Evolutionary conservation across 1,139 yeast genomes (phyloP).

Genomic region (Taphrina sp.): DNA sequence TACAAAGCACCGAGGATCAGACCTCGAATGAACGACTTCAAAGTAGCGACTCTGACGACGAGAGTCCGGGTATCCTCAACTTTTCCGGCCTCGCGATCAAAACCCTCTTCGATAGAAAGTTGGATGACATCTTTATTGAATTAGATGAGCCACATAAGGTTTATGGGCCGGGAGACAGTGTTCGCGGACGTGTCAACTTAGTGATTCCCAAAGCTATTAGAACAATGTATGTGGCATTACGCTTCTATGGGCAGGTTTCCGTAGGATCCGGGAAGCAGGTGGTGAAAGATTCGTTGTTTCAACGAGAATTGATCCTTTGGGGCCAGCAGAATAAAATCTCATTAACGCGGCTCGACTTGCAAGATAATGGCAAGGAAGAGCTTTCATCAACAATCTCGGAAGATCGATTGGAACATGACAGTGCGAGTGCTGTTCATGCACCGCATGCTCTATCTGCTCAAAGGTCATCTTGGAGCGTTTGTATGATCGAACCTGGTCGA

Average conservation of each 20-base stretch:
- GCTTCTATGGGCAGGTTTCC: conserved; percentile 42
- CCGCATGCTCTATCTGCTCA: background rate
- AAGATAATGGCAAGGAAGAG: background rate
- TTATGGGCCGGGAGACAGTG: conserved; percentile 66
- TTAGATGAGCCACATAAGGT: conserved; percentile 71
- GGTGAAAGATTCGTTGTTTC: conserved; percentile 10
- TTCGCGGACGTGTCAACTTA: conserved; percentile 46
- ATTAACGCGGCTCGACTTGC: background rate
- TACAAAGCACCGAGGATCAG: too few relatives aligned
- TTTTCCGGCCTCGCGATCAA: background rate
- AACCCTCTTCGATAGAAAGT: conserved; percentile 2
- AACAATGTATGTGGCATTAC: conserved; percentile 40
- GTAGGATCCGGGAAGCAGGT: conserved; percentile 40
- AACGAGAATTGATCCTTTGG: conserved; percentile 2
- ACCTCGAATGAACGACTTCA: too few relatives aligned
- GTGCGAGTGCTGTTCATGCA: background rate
- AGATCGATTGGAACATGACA: background rate
- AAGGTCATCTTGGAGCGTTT: background rate
- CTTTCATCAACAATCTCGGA: too few relatives aligned
- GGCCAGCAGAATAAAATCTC: background rate
- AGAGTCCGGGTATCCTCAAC: background rate
- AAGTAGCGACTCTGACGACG: background rate
- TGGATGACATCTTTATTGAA: conserved; percentile 62
- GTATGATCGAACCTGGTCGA: conserved; percentile 62
- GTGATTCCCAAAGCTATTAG: conserved; percentile 41